Conservation (phyloP, 495 filamentous ascomycete species). For the Lasiosphaeria ovina region DNA sequence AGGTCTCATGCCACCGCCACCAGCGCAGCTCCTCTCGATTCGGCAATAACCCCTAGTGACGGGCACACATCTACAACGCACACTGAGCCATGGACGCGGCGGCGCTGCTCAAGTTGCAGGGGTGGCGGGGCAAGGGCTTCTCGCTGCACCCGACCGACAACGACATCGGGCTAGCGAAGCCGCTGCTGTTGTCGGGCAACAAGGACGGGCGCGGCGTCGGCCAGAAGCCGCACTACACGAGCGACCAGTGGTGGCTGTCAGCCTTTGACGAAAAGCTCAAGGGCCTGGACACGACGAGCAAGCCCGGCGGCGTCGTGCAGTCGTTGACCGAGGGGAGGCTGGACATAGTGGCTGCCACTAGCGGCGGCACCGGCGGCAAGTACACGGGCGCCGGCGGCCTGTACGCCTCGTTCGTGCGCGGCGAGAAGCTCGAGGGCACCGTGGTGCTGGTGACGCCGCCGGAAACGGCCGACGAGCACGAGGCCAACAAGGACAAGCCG, state of each 20-base stretch:
- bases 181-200: conserved; percentile 67
- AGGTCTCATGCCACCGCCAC: not conserved
- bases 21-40: not conserved
- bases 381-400: conserved; percentile 57
- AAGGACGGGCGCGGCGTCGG: conserved; percentile 69
- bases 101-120: conserved; percentile 62
- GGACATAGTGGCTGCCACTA: conserved; percentile 42
- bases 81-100: conserved; percentile 26
- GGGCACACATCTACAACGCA: too few species aligned
- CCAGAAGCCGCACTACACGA: conserved; percentile 60
- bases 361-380: conserved; percentile 36
- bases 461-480: conserved; percentile 16
- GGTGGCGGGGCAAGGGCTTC: conserved; percentile 75
- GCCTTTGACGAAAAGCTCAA: conserved; percentile 78
- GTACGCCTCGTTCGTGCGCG: conserved; percentile 79
- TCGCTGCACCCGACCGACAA: conserved; percentile 66
- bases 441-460: conserved; percentile 28
- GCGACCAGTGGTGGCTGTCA: conserved; percentile 76
- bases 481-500: conserved; percentile 16
- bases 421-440: conserved; percentile 70
- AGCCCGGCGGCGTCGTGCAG: conserved; percentile 44
- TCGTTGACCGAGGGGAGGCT: conserved; percentile 51
- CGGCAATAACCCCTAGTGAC: not conserved
- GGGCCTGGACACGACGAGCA: conserved; percentile 57
- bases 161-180: conserved; percentile 63